Base-by-base conservation (phyloP, 257 asterid species). In the Perilla frutescens region DNA sequence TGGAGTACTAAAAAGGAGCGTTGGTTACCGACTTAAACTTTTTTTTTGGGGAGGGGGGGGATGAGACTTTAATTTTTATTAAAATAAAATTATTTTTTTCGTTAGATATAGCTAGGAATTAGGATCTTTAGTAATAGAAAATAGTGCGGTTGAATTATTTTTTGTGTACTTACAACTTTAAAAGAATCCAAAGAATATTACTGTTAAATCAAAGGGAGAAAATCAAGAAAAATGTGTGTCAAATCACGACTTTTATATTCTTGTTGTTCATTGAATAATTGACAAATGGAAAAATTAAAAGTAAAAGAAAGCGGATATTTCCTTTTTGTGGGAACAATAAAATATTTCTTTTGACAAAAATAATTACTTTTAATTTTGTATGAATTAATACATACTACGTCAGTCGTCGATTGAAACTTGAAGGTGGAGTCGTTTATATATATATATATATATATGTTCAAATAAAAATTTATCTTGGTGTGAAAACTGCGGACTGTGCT, bases 171-270 rank as follows among this genome's bases (percentile, higher is more conserved):
- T 48, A 4, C n/a, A 41, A 63, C 77, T 51, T 31, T 55, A 31
- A 41, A 8, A 73, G 77, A 73, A 73, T 73, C 77, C 72, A 44
- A 63, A 64, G 65, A 65, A 74, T 34, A 34, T 11, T 57, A 56
- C 53, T 74, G 73, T 74, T 66, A 66, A 55, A 74, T 66, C 61
- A 56, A 64, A 39, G 48, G 47, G 39, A 32, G 11, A 6, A 43
- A 66, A 74, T 66, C 44, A 66, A 57, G 37, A 37, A 37, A 68
- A 62, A 50, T 73, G n/a, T 63, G 71, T 31, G 77, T 73, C 77
- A 40, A 62, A 73, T 62, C 77, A 73, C 29, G 71, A 40, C 71
- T 62, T 62, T 54, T 29, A 73, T 65, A 73, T 73, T 73, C 71
- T 53, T 62, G 6, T 63, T 53, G 71, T 41, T 73, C 58, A 15